Evolutionary conservation across 2,329 filamentous ascomycete species (phyloP), one percentile per base, ranked within the genome.

Genomic region (Sordariomycetes sp.): DNA sequence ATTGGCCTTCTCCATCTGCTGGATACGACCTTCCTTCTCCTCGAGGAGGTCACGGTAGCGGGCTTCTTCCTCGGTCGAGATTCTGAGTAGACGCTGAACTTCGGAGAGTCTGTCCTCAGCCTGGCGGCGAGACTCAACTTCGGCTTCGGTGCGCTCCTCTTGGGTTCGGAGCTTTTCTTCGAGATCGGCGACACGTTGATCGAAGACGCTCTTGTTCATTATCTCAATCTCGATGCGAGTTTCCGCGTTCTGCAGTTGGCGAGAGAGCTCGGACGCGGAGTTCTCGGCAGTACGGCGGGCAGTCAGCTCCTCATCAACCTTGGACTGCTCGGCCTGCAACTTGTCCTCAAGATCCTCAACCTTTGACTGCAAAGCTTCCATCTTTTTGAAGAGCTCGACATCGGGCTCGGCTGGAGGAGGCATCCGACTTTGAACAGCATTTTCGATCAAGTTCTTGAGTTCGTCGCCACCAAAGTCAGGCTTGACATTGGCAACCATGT

Each of bases 81-180:
- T 70, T 38, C 75, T 72, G 18, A 86, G 66, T 16, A 81, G 68
- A 35, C 77, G 70, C 54, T 87, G 79, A n/a, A 79, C 68, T 49
- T 88, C 82, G 5, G 79, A 72, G 11, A 86, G 63, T 39, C 75
- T 74, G 48, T 88, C 83, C 51, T 88, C 82, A 2, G 79, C 79
- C 21, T 75, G 68, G 35, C 81, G 72, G 38, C 82, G 75, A 31
- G 61, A 59, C 29, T 69, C 63, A 39, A 80, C 60, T 46, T 88
- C 81, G 34, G 74, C 60, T 41, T 86, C 80, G 2, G 70, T 71
- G 36, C 71, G 70, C 23, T 68, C 66, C 43, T 86, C 78, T 23
- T 81, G 73, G 8, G 71, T 58, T 39, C 71, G 70, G 30, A 86
- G 64, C 50, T 77, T 77, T 30, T 76, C 77, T 50, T 87, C 82